phyloP scores from a whole-genome alignment of 345 rosid genomes.

The Euphorbia lathyris region DNA sequence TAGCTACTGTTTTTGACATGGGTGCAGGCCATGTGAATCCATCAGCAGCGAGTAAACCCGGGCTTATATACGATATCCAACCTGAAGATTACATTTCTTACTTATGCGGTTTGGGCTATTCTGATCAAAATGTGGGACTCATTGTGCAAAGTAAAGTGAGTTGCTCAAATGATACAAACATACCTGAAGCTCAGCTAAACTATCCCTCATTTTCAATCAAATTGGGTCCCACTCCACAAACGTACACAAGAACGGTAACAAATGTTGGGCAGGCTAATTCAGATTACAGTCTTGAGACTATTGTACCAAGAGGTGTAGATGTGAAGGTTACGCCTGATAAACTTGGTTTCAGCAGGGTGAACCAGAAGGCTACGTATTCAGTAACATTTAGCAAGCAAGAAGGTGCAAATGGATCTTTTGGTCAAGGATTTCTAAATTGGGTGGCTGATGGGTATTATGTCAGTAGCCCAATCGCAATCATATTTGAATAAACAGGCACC shows the following conservation, averaged over 20 bases:
- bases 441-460: slow-evolving; percentile 2
- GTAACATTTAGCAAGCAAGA: slow-evolving; percentile 15
- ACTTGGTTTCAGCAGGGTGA: neutral
- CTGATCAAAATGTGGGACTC: neutral
- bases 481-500: slow-evolving; percentile 1
- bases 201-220: slow-evolving; percentile 20
- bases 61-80: slow-evolving; percentile 44
- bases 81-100: slow-evolving; percentile 18
- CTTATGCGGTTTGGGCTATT: slow-evolving; percentile 15
- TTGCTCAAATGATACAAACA: slow-evolving; percentile 13
- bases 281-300: neutral
- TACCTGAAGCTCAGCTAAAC: slow-evolving; percentile 21
- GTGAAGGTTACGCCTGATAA: slow-evolving; percentile 5
- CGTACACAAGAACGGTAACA: slow-evolving; percentile 20
- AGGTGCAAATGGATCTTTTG: neutral
- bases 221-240: slow-evolving; percentile 9
- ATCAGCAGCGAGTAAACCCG: slow-evolving; percentile 42
- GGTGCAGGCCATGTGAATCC: slow-evolving; percentile 49
- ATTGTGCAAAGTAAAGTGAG: slow-evolving; percentile 4
- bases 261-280: slow-evolving; percentile 11
- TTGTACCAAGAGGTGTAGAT: slow-evolving; percentile 7
- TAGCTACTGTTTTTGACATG: slow-evolving; percentile 43
- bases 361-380: slow-evolving; percentile 10
- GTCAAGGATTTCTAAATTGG: slow-evolving; percentile 21
- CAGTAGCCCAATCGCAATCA: slow-evolving; percentile 14